Conservation (phyloP, 305 asterid genomes). For the Solanum hybrid region DNA sequence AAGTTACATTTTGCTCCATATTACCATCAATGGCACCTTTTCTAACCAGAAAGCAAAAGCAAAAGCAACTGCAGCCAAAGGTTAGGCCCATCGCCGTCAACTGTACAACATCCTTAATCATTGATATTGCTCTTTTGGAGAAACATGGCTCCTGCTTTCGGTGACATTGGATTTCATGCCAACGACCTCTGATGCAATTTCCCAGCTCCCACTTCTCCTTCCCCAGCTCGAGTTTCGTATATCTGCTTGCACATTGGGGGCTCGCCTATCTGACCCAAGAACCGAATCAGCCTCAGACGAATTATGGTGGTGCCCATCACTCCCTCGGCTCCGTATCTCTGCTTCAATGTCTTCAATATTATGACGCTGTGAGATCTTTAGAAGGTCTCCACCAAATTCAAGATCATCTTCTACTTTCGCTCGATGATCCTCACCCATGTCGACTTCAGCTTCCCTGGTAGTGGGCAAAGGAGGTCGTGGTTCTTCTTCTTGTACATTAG, state of each 20-base stretch:
- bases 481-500: conserved; percentile 64
- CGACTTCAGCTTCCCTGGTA: conserved; percentile 51
- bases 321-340: conserved; percentile 80
- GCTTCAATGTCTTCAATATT: conserved; percentile 85
- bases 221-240: conserved; percentile 62
- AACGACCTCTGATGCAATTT: conserved; percentile 48
- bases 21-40: background rate
- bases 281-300: conserved; percentile 62
- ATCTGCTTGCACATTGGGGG: conserved; percentile 41
- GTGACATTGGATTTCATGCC: conserved; percentile 18
- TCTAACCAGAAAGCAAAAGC: conserved; percentile 8
- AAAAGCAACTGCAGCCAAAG: conserved; percentile 1
- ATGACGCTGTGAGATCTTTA: conserved; percentile 91
- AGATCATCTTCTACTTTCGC: conserved; percentile 79
- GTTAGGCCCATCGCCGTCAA: background rate
- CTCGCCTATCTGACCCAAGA: conserved; percentile 59
- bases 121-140: conserved; percentile 43
- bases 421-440: conserved; percentile 47
- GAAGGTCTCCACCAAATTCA: conserved; percentile 82
- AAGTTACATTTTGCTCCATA: conserved; percentile 11
- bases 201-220: conserved; percentile 78
- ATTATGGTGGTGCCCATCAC: conserved; percentile 56
- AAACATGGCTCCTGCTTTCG: conserved; percentile 22
- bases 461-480: conserved; percentile 47
- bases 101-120: conserved; percentile 25